Conservation (phyloP, 2,329 filamentous ascomycete genomes). For the Cadophora gregata region DNA sequence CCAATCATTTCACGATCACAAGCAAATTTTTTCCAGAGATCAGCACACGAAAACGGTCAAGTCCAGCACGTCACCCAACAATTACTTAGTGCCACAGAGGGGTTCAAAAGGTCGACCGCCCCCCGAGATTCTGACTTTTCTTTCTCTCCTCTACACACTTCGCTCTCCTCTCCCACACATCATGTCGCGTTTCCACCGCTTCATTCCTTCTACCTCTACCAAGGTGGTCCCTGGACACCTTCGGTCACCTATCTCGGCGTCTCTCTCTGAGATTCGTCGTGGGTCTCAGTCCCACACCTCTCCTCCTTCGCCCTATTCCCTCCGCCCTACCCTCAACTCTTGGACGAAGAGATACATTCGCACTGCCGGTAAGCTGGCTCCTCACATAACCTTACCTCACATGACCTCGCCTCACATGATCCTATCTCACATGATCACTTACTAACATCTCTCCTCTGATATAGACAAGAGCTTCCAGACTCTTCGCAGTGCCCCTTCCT, state of each 20-base stretch:
- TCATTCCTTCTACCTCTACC: background rate
- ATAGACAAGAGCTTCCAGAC: background rate
- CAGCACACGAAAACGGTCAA: background rate
- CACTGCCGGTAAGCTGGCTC: background rate
- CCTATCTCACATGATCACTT: background rate
- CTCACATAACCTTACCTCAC: background rate
- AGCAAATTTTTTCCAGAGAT: background rate
- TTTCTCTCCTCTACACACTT: background rate
- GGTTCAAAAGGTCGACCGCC: background rate
- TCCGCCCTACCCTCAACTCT: background rate
- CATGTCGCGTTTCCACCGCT: slow-evolving; percentile 9
- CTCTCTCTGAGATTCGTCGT: slow-evolving; percentile 7
- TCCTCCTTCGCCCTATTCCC: background rate
- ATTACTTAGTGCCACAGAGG: background rate
- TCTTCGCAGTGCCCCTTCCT: background rate
- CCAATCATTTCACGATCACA: background rate
- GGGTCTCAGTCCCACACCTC: slow-evolving; percentile 1
- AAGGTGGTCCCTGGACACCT: slow-evolving; percentile 2
- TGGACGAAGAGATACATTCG: background rate
- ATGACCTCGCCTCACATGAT: background rate
- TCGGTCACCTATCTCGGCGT: background rate
- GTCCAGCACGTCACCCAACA: background rate
- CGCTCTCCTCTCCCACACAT: background rate
- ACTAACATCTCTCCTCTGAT: background rate
- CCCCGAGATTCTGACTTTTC: background rate